phyloP scores from a whole-genome alignment of 2,329 filamentous ascomycete genomes.

The Pestalotiopsis sp. region DNA sequence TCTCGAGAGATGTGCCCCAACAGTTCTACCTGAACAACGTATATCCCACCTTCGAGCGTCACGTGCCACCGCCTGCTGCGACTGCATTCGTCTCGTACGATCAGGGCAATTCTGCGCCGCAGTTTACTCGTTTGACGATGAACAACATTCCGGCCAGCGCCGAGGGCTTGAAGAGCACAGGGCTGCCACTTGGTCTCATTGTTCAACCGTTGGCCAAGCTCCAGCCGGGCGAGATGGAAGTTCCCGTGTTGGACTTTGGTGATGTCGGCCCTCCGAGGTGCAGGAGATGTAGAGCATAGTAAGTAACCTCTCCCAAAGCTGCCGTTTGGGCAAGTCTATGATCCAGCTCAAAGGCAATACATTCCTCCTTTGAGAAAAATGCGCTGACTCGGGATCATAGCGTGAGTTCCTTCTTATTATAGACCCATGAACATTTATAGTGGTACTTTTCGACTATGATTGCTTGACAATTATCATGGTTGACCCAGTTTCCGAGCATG shows the following conservation, averaged over 20 bases:
- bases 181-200: conserved; percentile 81
- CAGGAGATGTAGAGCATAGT: conserved; percentile 68
- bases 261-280: conserved; percentile 88
- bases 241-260: conserved; percentile 94
- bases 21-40: conserved; percentile 83
- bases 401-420: neutral
- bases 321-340: neutral
- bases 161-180: conserved; percentile 78
- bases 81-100: conserved; percentile 92
- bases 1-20: conserved; percentile 79
- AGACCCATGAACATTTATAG: neutral
- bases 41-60: conserved; percentile 94
- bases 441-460: neutral
- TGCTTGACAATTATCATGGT: neutral
- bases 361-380: conserved; percentile 26
- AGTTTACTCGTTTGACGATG: conserved; percentile 85
- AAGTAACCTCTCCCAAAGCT: neutral
- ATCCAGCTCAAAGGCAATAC: neutral
- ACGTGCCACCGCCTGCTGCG: conserved; percentile 84
- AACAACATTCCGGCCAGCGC: conserved; percentile 87
- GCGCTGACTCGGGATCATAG: neutral
- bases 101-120: conserved; percentile 94
- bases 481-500: neutral
- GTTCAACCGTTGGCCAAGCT: conserved; percentile 84
- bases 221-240: conserved; percentile 79